A percentile compares a stretch with the other conserved stretches of the same genome.
These are phyloP conservation scores for Phytophthora podocarpi DNA, from an alignment of 352 stramenopile species.

Conservation along the genomic window DNA sequence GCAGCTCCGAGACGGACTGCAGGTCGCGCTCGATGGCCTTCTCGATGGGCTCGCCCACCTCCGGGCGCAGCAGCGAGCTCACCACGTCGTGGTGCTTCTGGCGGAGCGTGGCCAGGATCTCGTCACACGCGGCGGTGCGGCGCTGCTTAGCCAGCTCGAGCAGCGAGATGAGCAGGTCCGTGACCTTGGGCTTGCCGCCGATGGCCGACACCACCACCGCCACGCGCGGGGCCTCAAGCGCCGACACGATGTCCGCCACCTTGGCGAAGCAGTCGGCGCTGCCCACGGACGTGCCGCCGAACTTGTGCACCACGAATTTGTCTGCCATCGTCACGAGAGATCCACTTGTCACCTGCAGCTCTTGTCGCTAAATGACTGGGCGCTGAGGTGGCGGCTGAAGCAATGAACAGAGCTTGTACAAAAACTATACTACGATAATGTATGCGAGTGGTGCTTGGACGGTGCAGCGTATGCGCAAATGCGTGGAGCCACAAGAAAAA, in stretches of 20 bases:
- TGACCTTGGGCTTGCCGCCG: conserved; percentile 96
- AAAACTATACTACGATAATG: conserved; percentile 3
- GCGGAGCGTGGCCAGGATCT: conserved; percentile 72
- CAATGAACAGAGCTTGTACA: no score
- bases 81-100: conserved; percentile 86
- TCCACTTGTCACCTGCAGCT: conserved; percentile 11
- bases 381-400: no score
- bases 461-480: conserved; percentile 38
- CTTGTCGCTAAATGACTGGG: conserved; percentile 32
- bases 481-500: conserved; percentile 40
- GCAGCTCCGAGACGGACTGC: conserved; percentile 73
- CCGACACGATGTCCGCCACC: conserved; percentile 73
- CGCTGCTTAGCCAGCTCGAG: conserved; percentile 89
- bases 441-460: conserved; percentile 2
- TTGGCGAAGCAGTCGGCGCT: conserved; percentile 92
- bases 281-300: conserved; percentile 95
- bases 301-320: conserved; percentile 97
- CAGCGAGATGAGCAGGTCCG: conserved; percentile 93
- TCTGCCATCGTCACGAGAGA: conserved; percentile 32
- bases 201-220: conserved; percentile 95
- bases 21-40: conserved; percentile 68
- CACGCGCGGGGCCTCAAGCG: conserved; percentile 50
- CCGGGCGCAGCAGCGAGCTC: conserved; percentile 51
- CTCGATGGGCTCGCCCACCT: conserved; percentile 61
- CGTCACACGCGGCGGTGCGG: conserved; percentile 69